These are phyloP conservation scores for Pyrenophora teres DNA, from an alignment of 2,329 filamentous ascomycete genomes.

Conservation along the genomic window DNA sequence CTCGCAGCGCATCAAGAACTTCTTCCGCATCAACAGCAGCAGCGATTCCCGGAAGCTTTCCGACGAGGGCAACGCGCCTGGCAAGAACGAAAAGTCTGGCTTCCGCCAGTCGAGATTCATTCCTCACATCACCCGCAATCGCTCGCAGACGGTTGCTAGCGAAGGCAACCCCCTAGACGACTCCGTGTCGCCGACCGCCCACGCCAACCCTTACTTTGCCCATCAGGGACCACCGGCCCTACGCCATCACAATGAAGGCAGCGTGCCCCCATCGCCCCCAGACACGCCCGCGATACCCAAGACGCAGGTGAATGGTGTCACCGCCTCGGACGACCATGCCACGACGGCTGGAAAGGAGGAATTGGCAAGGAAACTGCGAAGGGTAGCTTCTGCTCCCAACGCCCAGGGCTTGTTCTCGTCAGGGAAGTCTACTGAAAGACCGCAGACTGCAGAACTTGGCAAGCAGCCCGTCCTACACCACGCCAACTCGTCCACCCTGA, in stretches of 20 bases:
- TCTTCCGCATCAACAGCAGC: constrained; percentile 68
- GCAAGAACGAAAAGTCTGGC: constrained; percentile 67
- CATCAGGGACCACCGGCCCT: constrained; percentile 93
- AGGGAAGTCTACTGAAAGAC: constrained; percentile 60
- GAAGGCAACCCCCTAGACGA: constrained; percentile 92
- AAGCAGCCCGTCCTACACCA: constrained; percentile 75
- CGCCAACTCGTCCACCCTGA: constrained; percentile 57
- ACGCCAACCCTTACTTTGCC: constrained; percentile 95
- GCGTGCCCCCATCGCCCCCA: constrained; percentile 88
- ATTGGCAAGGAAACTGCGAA: constrained; percentile 85
- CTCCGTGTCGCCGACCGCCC: constrained; percentile 84
- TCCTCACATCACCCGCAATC: constrained; percentile 81
- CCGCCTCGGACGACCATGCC: constrained; percentile 66
- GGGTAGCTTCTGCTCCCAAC: constrained; percentile 96
- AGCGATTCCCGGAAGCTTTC: constrained; percentile 50
- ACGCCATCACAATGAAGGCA: constrained; percentile 92
- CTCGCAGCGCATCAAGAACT: constrained; percentile 69
- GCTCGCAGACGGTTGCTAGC: constrained; percentile 88
- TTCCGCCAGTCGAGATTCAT: constrained; percentile 89
- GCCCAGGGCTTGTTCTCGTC: constrained; percentile 84
- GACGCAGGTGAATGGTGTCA: constrained; percentile 68
- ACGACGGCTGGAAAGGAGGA: constrained; percentile 88
- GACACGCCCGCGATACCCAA: constrained; percentile 75
- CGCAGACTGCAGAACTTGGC: constrained; percentile 81
- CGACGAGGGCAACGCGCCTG: constrained; percentile 41